phyloP scores from a whole-genome alignment of 768 basidiomycete genomes.

The Rhodotorula babjevae region DNA sequence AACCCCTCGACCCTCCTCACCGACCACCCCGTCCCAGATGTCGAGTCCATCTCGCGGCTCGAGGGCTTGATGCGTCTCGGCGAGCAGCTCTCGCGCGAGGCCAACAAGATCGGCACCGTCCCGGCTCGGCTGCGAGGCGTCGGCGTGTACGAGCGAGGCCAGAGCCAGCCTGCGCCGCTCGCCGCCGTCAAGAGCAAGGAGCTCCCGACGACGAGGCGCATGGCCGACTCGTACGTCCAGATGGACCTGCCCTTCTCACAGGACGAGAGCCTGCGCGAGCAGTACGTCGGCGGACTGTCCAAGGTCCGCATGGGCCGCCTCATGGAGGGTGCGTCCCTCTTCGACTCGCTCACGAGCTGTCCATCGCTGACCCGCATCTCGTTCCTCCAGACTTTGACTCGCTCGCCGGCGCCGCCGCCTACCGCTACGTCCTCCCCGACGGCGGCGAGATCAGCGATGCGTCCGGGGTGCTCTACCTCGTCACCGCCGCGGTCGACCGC shows the following conservation, averaged over 20 bases:
- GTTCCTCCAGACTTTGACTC: slow-evolving; percentile 22
- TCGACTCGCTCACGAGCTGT: no score
- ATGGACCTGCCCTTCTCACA: slow-evolving; percentile 33
- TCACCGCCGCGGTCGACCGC: slow-evolving; percentile 42
- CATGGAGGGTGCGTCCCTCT: slow-evolving; percentile 32
- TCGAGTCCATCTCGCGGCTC: slow-evolving; percentile 14
- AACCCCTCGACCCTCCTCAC: slow-evolving; percentile 7
- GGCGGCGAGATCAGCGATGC: slow-evolving; percentile 21
- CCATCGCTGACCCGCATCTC: neutral
- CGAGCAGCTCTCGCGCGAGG: neutral
- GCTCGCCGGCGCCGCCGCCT: slow-evolving; percentile 29
- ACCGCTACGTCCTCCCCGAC: slow-evolving; percentile 38
- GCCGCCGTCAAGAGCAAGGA: neutral
- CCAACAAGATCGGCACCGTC: neutral
- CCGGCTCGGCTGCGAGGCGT: slow-evolving; percentile 5
- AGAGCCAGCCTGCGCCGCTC: no score
- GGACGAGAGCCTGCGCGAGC: slow-evolving; percentile 20
- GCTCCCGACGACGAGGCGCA: slow-evolving; percentile 14
- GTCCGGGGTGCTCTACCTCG: slow-evolving; percentile 38
- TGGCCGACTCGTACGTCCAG: slow-evolving; percentile 34
- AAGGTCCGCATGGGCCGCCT: slow-evolving; percentile 38
- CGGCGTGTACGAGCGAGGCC: neutral
- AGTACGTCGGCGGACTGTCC: slow-evolving; percentile 33
- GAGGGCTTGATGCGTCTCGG: slow-evolving; percentile 8
- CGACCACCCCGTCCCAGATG: slow-evolving; percentile 4